Percentiles rank a stretch among this genome's conserved stretches.
phyloP scores from a whole-genome alignment of 371 early-diverging fungal species.

The Mortierella sp. region DNA sequence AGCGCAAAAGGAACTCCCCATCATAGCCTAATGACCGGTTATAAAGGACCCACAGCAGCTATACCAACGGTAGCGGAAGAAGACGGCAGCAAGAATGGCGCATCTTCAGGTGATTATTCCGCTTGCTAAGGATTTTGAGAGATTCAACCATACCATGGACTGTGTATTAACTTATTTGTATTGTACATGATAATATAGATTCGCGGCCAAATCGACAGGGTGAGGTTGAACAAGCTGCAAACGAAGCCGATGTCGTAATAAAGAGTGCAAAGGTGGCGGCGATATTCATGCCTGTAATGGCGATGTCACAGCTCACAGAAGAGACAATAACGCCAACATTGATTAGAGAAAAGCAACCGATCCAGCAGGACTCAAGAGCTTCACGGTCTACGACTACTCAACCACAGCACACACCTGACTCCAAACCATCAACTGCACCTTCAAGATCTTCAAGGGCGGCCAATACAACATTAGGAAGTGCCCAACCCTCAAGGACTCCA shows the following conservation, averaged over 20 bases:
- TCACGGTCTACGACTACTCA: slow-evolving; percentile 2
- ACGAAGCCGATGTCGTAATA: not conserved
- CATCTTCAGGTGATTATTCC: not conserved
- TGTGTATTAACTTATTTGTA: not conserved
- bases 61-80: slow-evolving; percentile 10
- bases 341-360: not conserved
- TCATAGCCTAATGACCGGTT: slow-evolving; percentile 18
- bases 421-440: not conserved
- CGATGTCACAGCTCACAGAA: not conserved
- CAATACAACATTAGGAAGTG: not conserved
- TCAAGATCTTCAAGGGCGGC: not conserved
- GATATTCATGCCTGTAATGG: not conserved
- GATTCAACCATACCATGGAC: not conserved
- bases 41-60: not conserved
- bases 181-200: not conserved
- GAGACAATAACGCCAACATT: not conserved
- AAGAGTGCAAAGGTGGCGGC: slow-evolving; percentile 16
- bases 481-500: not conserved
- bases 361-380: not conserved
- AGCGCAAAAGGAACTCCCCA: slow-evolving; percentile 30
- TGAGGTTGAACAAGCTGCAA: not conserved
- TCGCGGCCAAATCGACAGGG: not conserved
- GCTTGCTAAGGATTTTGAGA: too few species aligned
- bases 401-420: not conserved
- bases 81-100: not conserved